Base-by-base conservation (phyloP, 2,329 filamentous ascomycete genomes). In the Colletotrichum caudatum region DNA sequence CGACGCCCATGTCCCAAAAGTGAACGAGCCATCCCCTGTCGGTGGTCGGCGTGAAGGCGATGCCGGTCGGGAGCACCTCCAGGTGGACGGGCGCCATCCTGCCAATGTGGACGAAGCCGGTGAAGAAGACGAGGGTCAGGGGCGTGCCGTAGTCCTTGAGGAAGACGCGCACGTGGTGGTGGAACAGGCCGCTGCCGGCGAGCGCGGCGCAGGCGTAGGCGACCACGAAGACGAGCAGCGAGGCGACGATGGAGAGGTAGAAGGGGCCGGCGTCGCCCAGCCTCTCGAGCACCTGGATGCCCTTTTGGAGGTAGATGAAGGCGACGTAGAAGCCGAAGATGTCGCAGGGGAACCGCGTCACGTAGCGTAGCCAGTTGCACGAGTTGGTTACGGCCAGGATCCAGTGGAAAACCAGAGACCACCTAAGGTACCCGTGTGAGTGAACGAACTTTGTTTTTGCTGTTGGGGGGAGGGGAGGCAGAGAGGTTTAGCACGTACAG, bases 241-340 rank as follows among this genome's bases (percentile, higher is more conserved):
- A 88, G 1, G 94, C 89, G 76, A 91, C 88, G 76, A 97, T 89
- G 58, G 93, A 94, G 35, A 97, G 88, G 78, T 97, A 97, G 84
- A 96, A 84, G 78, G 92, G 88, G 60, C 85, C 86, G 75, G 84
- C 81, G 80, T 85, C 78, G 81, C 93, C 94, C 77, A 97, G 92
- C 16, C 92, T 88, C 54, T 91, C 91, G 26, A 97, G 87, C 18
- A 97, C 93, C 81, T 97, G 93, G 73, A 97, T 92, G 20, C 94
- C 94, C 81, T 97, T 97, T 78, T 97, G 94, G 26, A 97, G 86
- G 79, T 97, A 97, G 80, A 97, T 95, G 78, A 93, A 94, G 68
- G 94, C 94, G 59, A 97, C 94, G 79, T 97, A 97, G 83, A 97
- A 97, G 62, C 94, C 94, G 75, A 97, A 97, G 77, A 95, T 96